A percentile compares a stretch with the other conserved stretches of the same genome.
These are phyloP conservation scores for Neurospora discreta DNA, from an alignment of 495 filamentous ascomycete species.

Conservation along the genomic window DNA sequence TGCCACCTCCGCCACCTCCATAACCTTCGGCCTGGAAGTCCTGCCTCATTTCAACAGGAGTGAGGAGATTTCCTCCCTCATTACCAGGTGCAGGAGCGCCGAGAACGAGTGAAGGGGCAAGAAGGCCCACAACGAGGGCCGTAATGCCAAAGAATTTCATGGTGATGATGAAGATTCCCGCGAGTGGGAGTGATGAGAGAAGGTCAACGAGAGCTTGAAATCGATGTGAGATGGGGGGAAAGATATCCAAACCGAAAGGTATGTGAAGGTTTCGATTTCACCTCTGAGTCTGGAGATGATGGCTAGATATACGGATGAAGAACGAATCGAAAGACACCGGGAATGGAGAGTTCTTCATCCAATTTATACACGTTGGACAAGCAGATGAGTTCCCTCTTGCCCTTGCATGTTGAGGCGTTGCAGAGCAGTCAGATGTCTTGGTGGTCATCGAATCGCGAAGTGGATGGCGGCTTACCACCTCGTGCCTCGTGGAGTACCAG, in stretches of 20 bases:
- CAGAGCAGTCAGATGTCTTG: neutral
- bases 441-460: neutral
- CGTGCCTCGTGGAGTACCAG: neutral
- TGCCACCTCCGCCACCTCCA: slow-evolving; percentile 3
- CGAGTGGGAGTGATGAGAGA: neutral
- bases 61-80: slow-evolving; percentile 2
- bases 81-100: slow-evolving; percentile 11
- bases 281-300: neutral
- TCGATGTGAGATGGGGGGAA: neutral
- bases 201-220: neutral
- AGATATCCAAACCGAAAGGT: neutral
- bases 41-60: slow-evolving; percentile 5
- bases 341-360: neutral
- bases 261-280: neutral
- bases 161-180: neutral
- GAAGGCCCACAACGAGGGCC: slow-evolving; percentile 13
- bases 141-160: slow-evolving; percentile 15
- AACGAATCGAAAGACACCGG: neutral
- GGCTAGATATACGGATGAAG: neutral
- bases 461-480: neutral
- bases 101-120: slow-evolving; percentile 8
- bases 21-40: neutral
- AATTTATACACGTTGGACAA: neutral
- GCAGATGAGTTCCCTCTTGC: neutral
- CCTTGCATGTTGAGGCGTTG: neutral